Evolutionary conservation across 495 filamentous ascomycete species (phyloP), one percentile per base, ranked within the genome.

Genomic region (Xylaria acuta): DNA sequence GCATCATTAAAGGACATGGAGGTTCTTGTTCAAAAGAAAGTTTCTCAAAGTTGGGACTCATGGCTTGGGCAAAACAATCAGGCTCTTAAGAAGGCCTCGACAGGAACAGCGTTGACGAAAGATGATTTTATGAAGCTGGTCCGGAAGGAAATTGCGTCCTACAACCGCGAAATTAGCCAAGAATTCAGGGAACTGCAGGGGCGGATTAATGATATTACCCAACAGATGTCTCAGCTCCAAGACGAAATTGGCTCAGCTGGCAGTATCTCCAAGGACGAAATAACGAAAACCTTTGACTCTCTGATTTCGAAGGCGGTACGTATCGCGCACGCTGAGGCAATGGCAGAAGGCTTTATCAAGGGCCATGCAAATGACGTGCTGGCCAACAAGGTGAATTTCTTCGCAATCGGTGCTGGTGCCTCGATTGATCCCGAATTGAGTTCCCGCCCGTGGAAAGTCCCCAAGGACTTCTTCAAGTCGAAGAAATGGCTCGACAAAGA

Each of bases 381-480:
- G 6, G 64, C 58, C 49, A 77, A 78, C 59, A 78, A 79, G 53
- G 67, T 85, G 73, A 86, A 87, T 75, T 80, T 81, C 71, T 83
- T 86, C 70, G 67, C 67, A 54, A 38, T 74, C 18, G 84, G 81
- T 62, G 77, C 82, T 47, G 80, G 79, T 47, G 84, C 81, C 5
- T 18, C 75, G 2, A 53, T 82, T 63, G 80, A 84, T 51, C 36
- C 75, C 1, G 18, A 67, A 0, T 66, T 73, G 3, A 79, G 72
- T 34, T 85, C 84, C 4, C 72, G 65, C 0, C 63, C 76, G 1
- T 84, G 74, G 75, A 32, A 65, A 18, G 4, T 70, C 6, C 56
- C 71, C 3, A 73, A 63, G 30, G 64, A 70, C 5, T 60, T 32
- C 5, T 45, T 76, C 51, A 67, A 62, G 38, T 60, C 75, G 49